phyloP scores from a whole-genome alignment of 352 stramenopile genomes.

The Pythium insidiosum region DNA sequence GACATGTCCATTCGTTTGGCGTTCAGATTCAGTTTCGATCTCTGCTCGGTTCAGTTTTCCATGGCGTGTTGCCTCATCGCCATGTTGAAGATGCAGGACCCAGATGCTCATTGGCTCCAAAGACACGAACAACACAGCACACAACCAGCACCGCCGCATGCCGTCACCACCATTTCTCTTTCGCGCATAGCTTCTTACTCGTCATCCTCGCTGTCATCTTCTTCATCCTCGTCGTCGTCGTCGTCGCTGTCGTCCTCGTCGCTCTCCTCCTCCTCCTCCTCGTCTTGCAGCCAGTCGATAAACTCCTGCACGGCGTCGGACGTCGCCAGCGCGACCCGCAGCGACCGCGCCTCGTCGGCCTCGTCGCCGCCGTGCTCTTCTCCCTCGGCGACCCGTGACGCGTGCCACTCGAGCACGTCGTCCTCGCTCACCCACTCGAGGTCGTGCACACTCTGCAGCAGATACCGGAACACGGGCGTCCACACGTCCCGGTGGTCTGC shows the following conservation, averaged over 20 bases:
- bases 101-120: no score
- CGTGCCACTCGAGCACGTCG: slow-evolving; percentile 88
- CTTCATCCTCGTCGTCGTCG: slow-evolving; percentile 20
- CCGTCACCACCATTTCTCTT: no score
- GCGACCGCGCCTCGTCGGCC: slow-evolving; percentile 15
- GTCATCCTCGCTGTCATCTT: slow-evolving; percentile 6
- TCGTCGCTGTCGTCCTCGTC: slow-evolving; percentile 33
- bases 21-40: no score
- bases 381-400: slow-evolving; percentile 9
- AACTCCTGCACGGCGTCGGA: slow-evolving; percentile 88
- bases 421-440: slow-evolving; percentile 91
- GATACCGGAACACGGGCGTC: slow-evolving; percentile 87
- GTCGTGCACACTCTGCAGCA: slow-evolving; percentile 92
- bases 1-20: no score
- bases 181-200: no score
- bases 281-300: slow-evolving; percentile 89
- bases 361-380: slow-evolving; percentile 3
- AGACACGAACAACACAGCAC: neutral
- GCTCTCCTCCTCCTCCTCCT: slow-evolving; percentile 48
- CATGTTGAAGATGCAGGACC: no score
- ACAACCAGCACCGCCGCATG: neutral
- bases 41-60: no score
- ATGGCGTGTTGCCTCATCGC: no score
- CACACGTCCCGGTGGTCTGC: slow-evolving; percentile 38
- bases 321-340: slow-evolving; percentile 46